Percentiles rank a stretch among this genome's conserved stretches.
phyloP scores from a whole-genome alignment of 2,329 filamentous ascomycete species.

The Sporothrix euskadiensis region DNA sequence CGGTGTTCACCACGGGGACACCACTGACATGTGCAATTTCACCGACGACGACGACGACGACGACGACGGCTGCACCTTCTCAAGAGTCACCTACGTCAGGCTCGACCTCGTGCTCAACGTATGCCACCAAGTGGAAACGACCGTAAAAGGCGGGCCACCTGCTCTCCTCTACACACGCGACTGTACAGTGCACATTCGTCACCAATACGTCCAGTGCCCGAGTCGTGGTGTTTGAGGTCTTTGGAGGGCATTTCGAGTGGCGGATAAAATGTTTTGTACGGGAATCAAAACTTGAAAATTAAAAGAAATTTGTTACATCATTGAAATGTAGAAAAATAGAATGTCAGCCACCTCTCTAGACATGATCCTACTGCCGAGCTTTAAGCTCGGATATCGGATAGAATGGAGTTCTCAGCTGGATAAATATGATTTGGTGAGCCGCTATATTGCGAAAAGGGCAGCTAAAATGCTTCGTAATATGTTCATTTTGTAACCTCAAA shows the following conservation, averaged over 20 bases:
- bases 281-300: too few species aligned
- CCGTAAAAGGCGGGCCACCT: background rate
- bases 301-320: background rate
- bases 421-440: too few species aligned
- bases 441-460: too few species aligned
- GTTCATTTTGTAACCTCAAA: too few species aligned
- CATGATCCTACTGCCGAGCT: too few species aligned
- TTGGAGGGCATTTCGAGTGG: background rate
- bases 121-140: background rate
- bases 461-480: too few species aligned
- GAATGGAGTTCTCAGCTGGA: too few species aligned
- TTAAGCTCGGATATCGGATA: too few species aligned
- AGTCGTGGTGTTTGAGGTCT: background rate
- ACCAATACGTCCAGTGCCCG: background rate
- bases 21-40: slow-evolving; percentile 40
- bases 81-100: slow-evolving; percentile 27
- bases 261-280: too few species aligned
- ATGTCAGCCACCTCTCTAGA: too few species aligned
- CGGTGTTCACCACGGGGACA: slow-evolving; percentile 44
- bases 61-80: background rate
- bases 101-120: background rate
- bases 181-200: background rate
- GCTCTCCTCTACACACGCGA: background rate
- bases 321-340: background rate
- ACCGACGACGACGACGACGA: slow-evolving; percentile 12